These are phyloP conservation scores for Malus hybrid DNA, from an alignment of 331 rosid species.

Conservation along the genomic window DNA sequence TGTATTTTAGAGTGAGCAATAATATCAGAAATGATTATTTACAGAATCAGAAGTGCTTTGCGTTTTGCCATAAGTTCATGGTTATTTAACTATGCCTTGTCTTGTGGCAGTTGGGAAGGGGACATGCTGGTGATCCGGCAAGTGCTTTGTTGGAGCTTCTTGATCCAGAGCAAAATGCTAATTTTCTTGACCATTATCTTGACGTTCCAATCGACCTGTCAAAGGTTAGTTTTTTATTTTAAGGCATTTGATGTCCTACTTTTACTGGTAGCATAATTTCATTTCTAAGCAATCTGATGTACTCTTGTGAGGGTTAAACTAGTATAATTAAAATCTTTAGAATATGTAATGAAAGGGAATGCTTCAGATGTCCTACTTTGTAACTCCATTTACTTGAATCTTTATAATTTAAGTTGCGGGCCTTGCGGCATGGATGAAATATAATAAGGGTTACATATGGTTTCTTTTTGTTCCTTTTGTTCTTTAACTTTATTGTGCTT, in stretches of 20 bases:
- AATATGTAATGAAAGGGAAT: too few species aligned
- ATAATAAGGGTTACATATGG: background rate
- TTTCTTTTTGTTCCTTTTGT: background rate
- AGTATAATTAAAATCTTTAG: background rate
- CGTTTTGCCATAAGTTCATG: background rate
- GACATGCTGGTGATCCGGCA: conserved; percentile 99
- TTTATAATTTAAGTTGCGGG: background rate
- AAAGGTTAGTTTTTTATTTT: conserved; percentile 51
- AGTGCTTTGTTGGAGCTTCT: conserved; percentile 99
- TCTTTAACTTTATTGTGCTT: background rate
- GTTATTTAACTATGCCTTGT: background rate
- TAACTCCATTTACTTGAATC: too few species aligned
- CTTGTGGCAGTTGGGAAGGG: conserved; percentile 79
- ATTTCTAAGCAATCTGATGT: background rate
- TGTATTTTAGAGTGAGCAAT: background rate
- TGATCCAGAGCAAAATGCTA: conserved; percentile 99
- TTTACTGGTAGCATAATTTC: conserved; percentile 10
- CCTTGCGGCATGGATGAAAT: background rate
- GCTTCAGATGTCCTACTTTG: too few species aligned
- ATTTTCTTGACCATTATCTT: conserved; percentile 96
- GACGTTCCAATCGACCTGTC: conserved; percentile 97
- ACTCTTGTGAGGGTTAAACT: background rate
- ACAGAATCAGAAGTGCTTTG: background rate
- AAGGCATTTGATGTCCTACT: conserved; percentile 3
- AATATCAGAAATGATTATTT: background rate